Percentiles rank a stretch among this genome's conserved stretches.
These are phyloP conservation scores for Talaromyces sp. DNA, from an alignment of 2,329 filamentous ascomycete species.

Conservation along the genomic window DNA sequence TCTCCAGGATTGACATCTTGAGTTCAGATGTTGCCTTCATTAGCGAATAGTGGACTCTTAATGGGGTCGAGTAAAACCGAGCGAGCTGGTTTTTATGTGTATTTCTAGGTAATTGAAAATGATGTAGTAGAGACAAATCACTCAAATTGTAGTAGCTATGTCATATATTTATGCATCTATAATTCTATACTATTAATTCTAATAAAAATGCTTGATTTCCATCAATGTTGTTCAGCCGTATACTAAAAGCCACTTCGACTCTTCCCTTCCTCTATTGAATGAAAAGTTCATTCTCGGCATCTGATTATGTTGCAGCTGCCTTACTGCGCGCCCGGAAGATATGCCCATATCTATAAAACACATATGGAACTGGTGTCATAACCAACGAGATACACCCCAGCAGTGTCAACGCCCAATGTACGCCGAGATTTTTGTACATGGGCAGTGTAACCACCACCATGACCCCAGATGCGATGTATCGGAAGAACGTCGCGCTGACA, in stretches of 20 bases:
- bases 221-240: not conserved
- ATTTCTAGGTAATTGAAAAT: too few relatives aligned
- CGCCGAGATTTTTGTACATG: slow-evolving; percentile 58
- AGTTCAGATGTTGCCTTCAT: too few relatives aligned
- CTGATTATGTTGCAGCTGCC: not conserved
- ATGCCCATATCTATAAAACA: slow-evolving; percentile 45
- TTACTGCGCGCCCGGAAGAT: slow-evolving; percentile 4
- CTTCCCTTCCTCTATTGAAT: not conserved
- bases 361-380: slow-evolving; percentile 39
- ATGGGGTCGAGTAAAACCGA: too few relatives aligned
- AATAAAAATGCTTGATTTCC: not conserved
- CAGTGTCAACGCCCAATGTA: slow-evolving; percentile 58
- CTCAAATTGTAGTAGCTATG: too few relatives aligned
- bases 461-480: slow-evolving; percentile 26
- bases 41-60: too few relatives aligned
- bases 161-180: too few relatives aligned
- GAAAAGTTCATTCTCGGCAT: not conserved
- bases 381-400: slow-evolving; percentile 49
- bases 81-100: too few relatives aligned
- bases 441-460: slow-evolving; percentile 31
- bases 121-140: too few relatives aligned
- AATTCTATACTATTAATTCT: not conserved
- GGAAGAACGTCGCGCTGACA: slow-evolving; percentile 29
- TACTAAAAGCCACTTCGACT: not conserved
- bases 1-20: too few relatives aligned